A percentile compares a stretch with the other conserved stretches of the same genome.
Evolutionary conservation across 768 basidiomycete genomes (phyloP).

Genomic region (Gloeophyllum trabeum): DNA sequence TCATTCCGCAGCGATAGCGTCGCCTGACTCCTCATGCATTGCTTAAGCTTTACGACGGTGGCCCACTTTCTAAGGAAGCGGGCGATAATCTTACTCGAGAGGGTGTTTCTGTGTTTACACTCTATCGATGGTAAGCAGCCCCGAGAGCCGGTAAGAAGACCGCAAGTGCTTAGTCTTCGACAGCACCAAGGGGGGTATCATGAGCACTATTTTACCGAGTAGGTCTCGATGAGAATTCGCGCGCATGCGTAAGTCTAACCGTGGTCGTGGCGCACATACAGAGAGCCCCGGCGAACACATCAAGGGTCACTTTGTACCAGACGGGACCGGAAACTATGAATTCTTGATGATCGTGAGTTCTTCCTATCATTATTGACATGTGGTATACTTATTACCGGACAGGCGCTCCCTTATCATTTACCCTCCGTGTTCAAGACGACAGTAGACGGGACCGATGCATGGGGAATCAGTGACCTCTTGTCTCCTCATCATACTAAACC

Average conservation of each 20-base stretch:
- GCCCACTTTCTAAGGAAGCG: constrained; percentile 13
- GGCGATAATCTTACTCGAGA: constrained; percentile 13
- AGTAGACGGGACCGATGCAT: constrained; percentile 12
- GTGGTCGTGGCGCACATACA: constrained; percentile 3
- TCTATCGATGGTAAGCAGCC: constrained; percentile 4
- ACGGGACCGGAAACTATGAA: background rate
- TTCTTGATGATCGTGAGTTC: constrained; percentile 1
- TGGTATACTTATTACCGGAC: background rate
- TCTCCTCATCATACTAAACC: constrained; percentile 26
- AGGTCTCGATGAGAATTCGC: background rate
- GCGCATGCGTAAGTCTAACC: constrained; percentile 6
- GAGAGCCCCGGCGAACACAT: background rate
- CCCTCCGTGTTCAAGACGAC: background rate
- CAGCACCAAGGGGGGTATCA: too few relatives aligned
- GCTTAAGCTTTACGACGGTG: constrained; percentile 18
- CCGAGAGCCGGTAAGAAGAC: too few relatives aligned
- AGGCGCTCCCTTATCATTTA: background rate
- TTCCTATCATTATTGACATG: background rate
- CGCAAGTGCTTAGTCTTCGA: too few relatives aligned
- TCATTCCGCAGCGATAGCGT: background rate
- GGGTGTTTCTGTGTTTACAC: constrained; percentile 11
- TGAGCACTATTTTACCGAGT: too few relatives aligned
- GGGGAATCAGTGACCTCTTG: constrained; percentile 26
- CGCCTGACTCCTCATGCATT: too few relatives aligned
- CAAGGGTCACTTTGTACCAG: background rate